Evolutionary conservation across 148 eudicot genomes (phyloP), one percentile per base, ranked within the genome.

Genomic region (Rhododendron vialii): DNA sequence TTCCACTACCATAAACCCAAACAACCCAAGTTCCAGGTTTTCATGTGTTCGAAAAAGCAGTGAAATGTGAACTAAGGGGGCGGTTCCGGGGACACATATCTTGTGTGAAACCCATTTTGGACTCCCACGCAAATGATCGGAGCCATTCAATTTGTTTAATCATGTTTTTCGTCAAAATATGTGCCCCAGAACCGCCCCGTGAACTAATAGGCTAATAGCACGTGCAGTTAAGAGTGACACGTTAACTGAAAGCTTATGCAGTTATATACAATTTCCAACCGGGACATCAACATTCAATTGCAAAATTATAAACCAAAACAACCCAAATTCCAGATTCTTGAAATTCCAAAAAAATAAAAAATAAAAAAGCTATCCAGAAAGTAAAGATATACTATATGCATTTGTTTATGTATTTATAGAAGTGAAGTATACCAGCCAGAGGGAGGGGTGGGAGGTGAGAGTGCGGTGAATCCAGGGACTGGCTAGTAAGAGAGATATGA

Each of bases 401-500:
- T 36, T 14, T 12, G 12, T 28, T 57, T 4, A 45, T 41, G 11
- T 30, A 36, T 41, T 14, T 2, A 61, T 65, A 20, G 48, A 28
- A 48, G 67, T 26, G 59, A 69, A 57, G 71, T 1, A 30, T 26
- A 94, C 98, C 95, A 92, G 94, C 98, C 99, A 96, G 63, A 96
- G 92, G 74, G 96, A 91, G 77, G 93, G 89, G 84, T 90, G 90
- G 24, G 99, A 95, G 73, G 83, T 45, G 90, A 96, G 96, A 88
- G 92, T 88, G 89, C 92, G 93, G 83, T 90, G 84, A 84, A 95
- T 90, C 87, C 87, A 93, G 78, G 95, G 93, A 88, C 91, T 91
- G 78, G 91, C 93, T 36, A 93, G 91, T 18, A 95, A 77, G 86
- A 95, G 94, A 88, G 97, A 88, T 24, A 94, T 71, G 26, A 96